These are phyloP conservation scores for Albophoma yamanashiensis DNA, from an alignment of 2,329 filamentous ascomycete genomes.

Conservation along the genomic window DNA sequence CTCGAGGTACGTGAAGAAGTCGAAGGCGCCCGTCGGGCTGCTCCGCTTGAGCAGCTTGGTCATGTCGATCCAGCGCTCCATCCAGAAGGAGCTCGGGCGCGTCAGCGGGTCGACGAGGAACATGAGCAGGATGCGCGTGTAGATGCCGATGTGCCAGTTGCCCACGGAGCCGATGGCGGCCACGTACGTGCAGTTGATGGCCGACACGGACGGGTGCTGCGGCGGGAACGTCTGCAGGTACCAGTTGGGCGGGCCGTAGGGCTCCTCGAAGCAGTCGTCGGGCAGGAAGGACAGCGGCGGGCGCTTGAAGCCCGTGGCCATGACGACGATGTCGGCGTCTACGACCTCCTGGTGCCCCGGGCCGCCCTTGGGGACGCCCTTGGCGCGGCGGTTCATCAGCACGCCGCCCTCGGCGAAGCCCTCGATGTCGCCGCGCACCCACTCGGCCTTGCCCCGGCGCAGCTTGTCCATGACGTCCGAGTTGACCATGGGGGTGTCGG, in stretches of 20 bases:
- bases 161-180: slow-evolving; percentile 73
- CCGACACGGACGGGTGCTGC: slow-evolving; percentile 58
- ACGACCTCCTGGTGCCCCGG: slow-evolving; percentile 58
- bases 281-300: slow-evolving; percentile 67
- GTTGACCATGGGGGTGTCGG: slow-evolving; percentile 80
- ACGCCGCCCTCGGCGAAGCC: slow-evolving; percentile 54
- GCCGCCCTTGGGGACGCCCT: slow-evolving; percentile 66
- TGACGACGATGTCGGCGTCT: slow-evolving; percentile 65
- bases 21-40: slow-evolving; percentile 66
- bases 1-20: slow-evolving; percentile 85
- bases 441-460: slow-evolving; percentile 59
- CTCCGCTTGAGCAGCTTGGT: slow-evolving; percentile 59
- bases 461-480: slow-evolving; percentile 69
- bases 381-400: slow-evolving; percentile 57
- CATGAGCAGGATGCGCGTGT: slow-evolving; percentile 78
- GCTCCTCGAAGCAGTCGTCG: slow-evolving; percentile 57
- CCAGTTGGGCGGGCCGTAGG: slow-evolving; percentile 75
- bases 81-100: slow-evolving; percentile 60
- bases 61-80: slow-evolving; percentile 82
- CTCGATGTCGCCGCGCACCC: slow-evolving; percentile 73
- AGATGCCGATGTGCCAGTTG: slow-evolving; percentile 85
- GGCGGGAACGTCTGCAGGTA: slow-evolving; percentile 82
- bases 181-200: slow-evolving; percentile 75
- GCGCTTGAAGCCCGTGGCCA: slow-evolving; percentile 74
- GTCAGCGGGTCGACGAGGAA: slow-evolving; percentile 72